Base-by-base conservation (phyloP, 441 rosid species). In the Jatropha podagrica region DNA sequence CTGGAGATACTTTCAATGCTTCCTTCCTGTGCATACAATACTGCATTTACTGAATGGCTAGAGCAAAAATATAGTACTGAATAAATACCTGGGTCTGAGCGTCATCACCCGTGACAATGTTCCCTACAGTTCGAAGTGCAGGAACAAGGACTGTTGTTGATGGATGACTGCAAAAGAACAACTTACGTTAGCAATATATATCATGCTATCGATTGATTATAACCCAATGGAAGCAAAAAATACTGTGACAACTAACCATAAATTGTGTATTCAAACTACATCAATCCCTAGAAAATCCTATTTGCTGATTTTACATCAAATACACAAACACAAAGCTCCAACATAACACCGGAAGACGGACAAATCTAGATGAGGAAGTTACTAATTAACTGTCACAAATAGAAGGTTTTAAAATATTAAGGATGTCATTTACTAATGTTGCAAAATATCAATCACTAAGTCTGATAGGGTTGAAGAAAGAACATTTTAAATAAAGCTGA, bases 31-130 rank as follows among this genome's bases (percentile, higher is more conserved):
- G 58, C n/a, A 54, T 54, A 54, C 9, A 26, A 68, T 54, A 26
- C 15, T 69, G 26, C 6, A 48, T 52, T 17, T n/a, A 17, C 20
- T 12, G 38, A n/a, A 20, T 18, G 15, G 27, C 7, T 0, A 70
- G 18, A 20, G 11, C 4, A 32, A 7, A 23, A 71, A 26, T 3
- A n/a, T 0, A 40, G 2, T 10, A 9, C 51, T 15, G 18, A 71
- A 52, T n/a, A 58, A 40, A 40, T 20, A 72, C 67, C 67, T 72
- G 75, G 15, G 75, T 72, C 65, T 72, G 67, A 59, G 42, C 38
- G 44, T 72, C 75, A 72, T 72, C 75, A 38, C 95, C 90, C 0
- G 90, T 90, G 38, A 90, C 95, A 17, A 90, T 88, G 74, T 91
- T 88, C 26, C 74, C 74, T 15, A 23, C 66, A n/a, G 75, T 44